Base-by-base conservation (phyloP, 257 asterid genomes). In the Solanum sejunctum region DNA sequence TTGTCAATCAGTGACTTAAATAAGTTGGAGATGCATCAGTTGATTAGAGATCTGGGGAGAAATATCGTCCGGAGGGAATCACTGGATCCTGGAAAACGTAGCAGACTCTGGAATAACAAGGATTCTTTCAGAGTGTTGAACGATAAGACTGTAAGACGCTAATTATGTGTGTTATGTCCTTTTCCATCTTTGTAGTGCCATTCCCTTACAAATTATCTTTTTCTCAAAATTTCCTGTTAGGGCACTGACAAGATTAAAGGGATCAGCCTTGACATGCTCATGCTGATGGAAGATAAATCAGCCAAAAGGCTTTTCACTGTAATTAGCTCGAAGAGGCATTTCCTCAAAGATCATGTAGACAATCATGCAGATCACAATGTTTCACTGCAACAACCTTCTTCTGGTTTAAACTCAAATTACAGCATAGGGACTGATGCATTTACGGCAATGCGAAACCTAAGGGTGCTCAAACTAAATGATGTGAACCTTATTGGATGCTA, bases 181-280 rank as follows among this genome's bases (percentile, higher is more conserved):
- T 43, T 15, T 51, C 61, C 82, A 13, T 75, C 82, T 49, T 75
- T 75, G 23, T 6, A 8, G 45, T 23, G 45, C 61, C 61, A 49
- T 75, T 21, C 60, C 57, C 61, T 47, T 21, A 49, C 16, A 23
- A n/a, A 12, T 81, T 20, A n/a, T 21, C 13, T 20, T 7, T 58
- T 13, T n/a, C 55, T 60, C 26, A 21, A 8, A 57, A 64, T 43
- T 70, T 85, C 52, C 41, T 70, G 54, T 36, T 63, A 85, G 88
- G 88, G 85, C 49, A 85, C 85, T 41, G 83, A 81, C 71, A 70
- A 39, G 17, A 66, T 85, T 32, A 56, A 81, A 85, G 88, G 88
- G 20, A 57, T 85, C 84, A 75, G 41, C 64, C 75, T 81, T 55
- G 88, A 85, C 75, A 39, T 81, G 79, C 78, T 26, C 13, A 61